phyloP scores from a whole-genome alignment of 176 grass and related monocot genomes.

The Eleusine coracana region DNA sequence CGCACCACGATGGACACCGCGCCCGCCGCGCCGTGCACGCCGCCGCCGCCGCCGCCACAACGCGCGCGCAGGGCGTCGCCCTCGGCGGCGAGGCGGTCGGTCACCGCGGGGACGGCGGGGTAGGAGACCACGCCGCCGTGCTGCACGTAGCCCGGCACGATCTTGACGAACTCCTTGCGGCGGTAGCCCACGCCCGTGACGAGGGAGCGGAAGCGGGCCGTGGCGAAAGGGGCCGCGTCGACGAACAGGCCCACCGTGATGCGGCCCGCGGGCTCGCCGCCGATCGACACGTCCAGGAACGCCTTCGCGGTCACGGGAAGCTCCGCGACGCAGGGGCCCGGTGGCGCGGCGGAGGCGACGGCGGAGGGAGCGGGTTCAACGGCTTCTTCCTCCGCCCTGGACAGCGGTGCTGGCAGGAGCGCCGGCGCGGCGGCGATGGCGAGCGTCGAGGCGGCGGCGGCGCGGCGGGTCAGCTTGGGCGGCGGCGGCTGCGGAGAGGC shows the following conservation, averaged over 20 bases:
- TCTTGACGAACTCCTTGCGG: slow-evolving; percentile 92
- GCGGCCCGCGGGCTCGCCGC: slow-evolving; percentile 76
- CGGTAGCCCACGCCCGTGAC: slow-evolving; percentile 76
- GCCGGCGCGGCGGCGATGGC: slow-evolving; percentile 44
- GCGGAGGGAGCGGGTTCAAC: not conserved
- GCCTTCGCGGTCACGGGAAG: slow-evolving; percentile 50
- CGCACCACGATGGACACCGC: slow-evolving; percentile 72
- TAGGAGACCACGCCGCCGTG: slow-evolving; percentile 80
- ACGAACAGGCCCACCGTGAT: slow-evolving; percentile 76
- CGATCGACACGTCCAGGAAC: slow-evolving; percentile 87
- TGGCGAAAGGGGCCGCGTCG: slow-evolving; percentile 46
- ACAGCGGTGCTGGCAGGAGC: slow-evolving; percentile 34
- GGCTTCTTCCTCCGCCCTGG: slow-evolving; percentile 34
- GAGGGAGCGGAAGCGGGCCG: slow-evolving; percentile 68
- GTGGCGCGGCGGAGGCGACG: not conserved
- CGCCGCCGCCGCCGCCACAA: slow-evolving; percentile 25
- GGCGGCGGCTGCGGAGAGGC: not conserved
- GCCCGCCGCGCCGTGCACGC: slow-evolving; percentile 39
- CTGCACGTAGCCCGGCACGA: slow-evolving; percentile 79
- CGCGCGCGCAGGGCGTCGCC: slow-evolving; percentile 47
- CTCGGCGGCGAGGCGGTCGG: slow-evolving; percentile 56
- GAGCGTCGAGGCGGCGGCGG: slow-evolving; percentile 25
- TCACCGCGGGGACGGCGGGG: slow-evolving; percentile 33
- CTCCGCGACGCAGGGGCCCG: slow-evolving; percentile 10
- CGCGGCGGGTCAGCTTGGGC: slow-evolving; percentile 63